Conservation (phyloP, 331 rosid species). For the Ulmus americana region DNA sequence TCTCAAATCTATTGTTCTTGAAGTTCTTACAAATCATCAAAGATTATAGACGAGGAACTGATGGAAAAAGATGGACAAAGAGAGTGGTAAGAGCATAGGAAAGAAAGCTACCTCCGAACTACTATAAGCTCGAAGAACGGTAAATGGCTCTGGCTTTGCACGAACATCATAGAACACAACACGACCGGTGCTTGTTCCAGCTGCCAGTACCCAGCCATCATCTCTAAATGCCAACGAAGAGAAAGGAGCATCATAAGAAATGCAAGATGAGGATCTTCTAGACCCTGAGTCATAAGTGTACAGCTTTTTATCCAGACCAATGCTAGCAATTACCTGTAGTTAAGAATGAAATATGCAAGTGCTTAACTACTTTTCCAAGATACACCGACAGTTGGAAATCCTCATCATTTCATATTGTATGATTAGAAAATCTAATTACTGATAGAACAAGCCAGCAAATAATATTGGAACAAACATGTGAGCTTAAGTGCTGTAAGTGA, state of each 20-base stretch:
- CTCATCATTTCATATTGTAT: slow-evolving; percentile 12
- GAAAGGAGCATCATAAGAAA: slow-evolving; percentile 86
- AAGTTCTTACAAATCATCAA: too few relatives aligned
- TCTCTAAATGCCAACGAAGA: slow-evolving; percentile 87
- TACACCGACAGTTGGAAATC: slow-evolving; percentile 21
- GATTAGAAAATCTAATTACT: slow-evolving; percentile 19
- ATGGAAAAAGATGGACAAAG: background rate
- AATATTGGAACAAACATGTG: background rate
- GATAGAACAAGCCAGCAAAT: slow-evolving; percentile 15
- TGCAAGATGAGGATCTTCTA: slow-evolving; percentile 70
- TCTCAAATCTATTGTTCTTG: too few relatives aligned
- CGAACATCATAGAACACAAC: slow-evolving; percentile 94
- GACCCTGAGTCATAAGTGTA: slow-evolving; percentile 86
- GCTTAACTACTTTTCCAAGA: slow-evolving; percentile 2
- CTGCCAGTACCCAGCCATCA: slow-evolving; percentile 91
- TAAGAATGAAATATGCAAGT: slow-evolving; percentile 31
- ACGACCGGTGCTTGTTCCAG: slow-evolving; percentile 95
- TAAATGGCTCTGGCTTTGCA: slow-evolving; percentile 89
- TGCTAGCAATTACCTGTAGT: slow-evolving; percentile 81
- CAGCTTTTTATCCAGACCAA: slow-evolving; percentile 90
- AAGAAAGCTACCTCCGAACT: slow-evolving; percentile 69
- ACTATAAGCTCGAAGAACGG: slow-evolving; percentile 83
- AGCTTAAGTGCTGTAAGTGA: slow-evolving; percentile 23
- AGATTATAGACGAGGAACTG: too few relatives aligned
- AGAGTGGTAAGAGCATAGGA: background rate